Base-by-base conservation (phyloP, 169 alveolate genomes). In the Plasmodium coatneyi region DNA sequence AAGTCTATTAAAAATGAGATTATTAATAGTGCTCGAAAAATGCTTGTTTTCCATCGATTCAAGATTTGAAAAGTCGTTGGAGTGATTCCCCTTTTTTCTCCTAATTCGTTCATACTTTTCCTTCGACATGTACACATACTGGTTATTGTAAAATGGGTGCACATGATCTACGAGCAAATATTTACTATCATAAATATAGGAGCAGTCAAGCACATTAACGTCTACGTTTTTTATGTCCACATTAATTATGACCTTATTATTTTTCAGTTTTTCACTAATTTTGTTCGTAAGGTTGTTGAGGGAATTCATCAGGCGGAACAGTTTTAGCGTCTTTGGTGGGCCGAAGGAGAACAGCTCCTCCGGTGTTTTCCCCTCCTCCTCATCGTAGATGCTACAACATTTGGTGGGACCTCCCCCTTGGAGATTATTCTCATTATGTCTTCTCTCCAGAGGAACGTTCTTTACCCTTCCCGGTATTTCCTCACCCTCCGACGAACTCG, bases 181-280 rank as follows among this genome's bases (percentile, higher is more conserved):
- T 14, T 89, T 89, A 79, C 94, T 79, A 6, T 89, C 94, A 36
- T 89, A 72, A 25, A 89, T 89, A 43, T 89, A 89, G 25, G 89
- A 89, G 81, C 90, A 79, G 43, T 89, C 90, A 16, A 89, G 54
- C 4, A 89, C 82, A 56, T 89, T 79, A 30, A 89, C 34, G 43
- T 89, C 83, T 60, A 89, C 71, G 81, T 89, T 89, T n/a, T 30
- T 79, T 41, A 89, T 39, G 43, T 89, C 94, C 3, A 79, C 39
- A 41, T 79, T 54, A 60, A 89, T 43, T 79, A 89, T 16, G 49
- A 89, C 74, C n/a, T 84, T 72, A 1, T 76, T 56, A 66, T 79
- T 79, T 89, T 89, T 34, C 30, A 78, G 32, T 66, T 89, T 89
- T 25, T 32, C 89, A 30, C 60, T 56, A 41, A 89, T 79, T 34